Evolutionary conservation across 2,329 filamentous ascomycete genomes (phyloP).

Genomic region (Proliferodiscus dingleyae): DNA sequence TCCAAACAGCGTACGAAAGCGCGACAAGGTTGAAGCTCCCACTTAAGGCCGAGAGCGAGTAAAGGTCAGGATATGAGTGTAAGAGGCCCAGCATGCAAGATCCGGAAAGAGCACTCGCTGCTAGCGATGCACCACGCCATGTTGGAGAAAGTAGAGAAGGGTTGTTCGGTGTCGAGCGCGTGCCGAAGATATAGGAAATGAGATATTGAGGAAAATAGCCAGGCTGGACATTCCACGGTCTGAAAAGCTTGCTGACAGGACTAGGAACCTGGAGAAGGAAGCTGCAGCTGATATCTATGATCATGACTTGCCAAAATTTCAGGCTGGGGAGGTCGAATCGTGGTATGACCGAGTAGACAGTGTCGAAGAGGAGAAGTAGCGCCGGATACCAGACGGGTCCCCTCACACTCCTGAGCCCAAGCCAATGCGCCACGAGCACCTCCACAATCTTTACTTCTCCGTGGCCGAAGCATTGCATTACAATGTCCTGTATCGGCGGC

Average conservation of each 20-base stretch:
- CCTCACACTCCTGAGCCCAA: background rate
- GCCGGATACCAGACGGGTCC: constrained; percentile 6
- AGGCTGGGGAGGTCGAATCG: background rate
- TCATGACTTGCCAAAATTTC: background rate
- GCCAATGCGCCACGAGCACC: background rate
- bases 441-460: background rate
- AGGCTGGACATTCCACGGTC: background rate
- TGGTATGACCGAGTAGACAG: background rate
- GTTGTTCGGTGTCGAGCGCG: background rate
- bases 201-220: constrained; percentile 5
- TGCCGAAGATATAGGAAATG: constrained; percentile 2
- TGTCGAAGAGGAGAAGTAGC: constrained; percentile 4
- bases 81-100: background rate
- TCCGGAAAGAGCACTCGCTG: background rate
- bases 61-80: background rate
- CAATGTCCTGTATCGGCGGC: constrained; percentile 1
- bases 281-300: background rate
- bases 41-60: background rate
- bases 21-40: constrained; percentile 3
- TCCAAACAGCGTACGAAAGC: constrained; percentile 7
- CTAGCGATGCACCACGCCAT: background rate
- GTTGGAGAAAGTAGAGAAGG: background rate
- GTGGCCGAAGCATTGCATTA: constrained; percentile 1
- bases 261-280: background rate
- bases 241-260: background rate